A percentile compares a stretch with the other conserved stretches of the same genome.
Conservation (phyloP, 345 rosid species). For the Camelina laxa region DNA sequence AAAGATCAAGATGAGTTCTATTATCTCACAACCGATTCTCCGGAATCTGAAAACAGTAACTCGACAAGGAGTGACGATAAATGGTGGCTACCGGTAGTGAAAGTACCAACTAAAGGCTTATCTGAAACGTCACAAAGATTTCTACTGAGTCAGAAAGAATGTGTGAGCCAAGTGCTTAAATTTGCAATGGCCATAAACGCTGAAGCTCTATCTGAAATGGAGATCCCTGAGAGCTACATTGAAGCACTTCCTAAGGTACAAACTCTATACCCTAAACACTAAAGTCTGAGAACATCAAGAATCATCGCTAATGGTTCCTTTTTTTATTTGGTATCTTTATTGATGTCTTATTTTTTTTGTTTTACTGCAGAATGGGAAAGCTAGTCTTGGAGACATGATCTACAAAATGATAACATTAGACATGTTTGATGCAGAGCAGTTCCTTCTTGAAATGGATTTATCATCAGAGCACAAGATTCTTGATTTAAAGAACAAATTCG, state of each 20-base stretch:
- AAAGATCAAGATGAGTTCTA: constrained; percentile 68
- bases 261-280: neutral
- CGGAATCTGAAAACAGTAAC: constrained; percentile 57
- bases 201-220: constrained; percentile 79
- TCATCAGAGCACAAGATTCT: constrained; percentile 81
- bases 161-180: constrained; percentile 80
- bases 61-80: constrained; percentile 68
- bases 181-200: constrained; percentile 94
- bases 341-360: constrained; percentile 8
- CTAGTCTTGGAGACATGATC: constrained; percentile 76
- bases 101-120: constrained; percentile 73
- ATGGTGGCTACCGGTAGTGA: constrained; percentile 85
- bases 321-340: neutral
- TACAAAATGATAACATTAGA: constrained; percentile 72
- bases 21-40: constrained; percentile 60
- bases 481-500: constrained; percentile 84
- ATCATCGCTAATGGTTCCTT: neutral
- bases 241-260: constrained; percentile 88
- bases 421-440: constrained; percentile 74
- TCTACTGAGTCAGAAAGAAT: constrained; percentile 74
- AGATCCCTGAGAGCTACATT: constrained; percentile 80
- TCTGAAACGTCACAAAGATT: constrained; percentile 68
- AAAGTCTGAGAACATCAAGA: neutral
- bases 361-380: constrained; percentile 67
- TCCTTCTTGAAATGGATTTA: constrained; percentile 68